Base-by-base conservation (phyloP, 2,329 filamentous ascomycete species). In the Sporothrix dimorphospora region DNA sequence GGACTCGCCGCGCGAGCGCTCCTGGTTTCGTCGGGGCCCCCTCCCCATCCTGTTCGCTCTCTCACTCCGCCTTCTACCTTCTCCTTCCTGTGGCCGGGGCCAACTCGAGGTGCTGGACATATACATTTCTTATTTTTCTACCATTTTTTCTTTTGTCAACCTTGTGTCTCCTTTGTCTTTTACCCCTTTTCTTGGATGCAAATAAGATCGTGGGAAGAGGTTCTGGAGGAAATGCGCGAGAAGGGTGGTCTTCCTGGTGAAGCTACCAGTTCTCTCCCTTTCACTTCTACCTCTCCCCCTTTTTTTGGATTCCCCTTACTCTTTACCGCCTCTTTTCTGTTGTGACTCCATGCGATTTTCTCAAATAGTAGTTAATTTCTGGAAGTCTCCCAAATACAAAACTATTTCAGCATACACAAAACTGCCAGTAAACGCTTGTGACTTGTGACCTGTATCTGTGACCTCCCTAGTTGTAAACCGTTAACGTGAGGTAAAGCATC, bases 51-150 rank as follows among this genome's bases (percentile, higher is more conserved):
- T 38, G n/a, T 38, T n/a, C 38, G 8, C 24, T 38, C n/a, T 53
- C 34, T 38, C 3, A 14, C 40, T 40, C 21, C 4, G n/a, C 24
- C 57, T 9, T 24, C 14, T 14, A 4, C 40, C 38, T n/a, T 55
- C n/a, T 47, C 16, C 19, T 53, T 21, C 51, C 16, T 7, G 45
- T 51, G 45, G 38, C 49, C 40, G 53, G 69, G 67, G 9, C 38
- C 27, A 57, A 21, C 49, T 61, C 65, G 74, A 69, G 74, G 71
- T 75, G 74, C 72, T 73, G 74, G 74, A 67, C 49, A 55, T 47
- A 55, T 63, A 40, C 47, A n/a, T 65, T 34, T 71, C 69, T 69
- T 30, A 38, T n/a, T 27, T 12, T 9, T 40, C 4, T 63, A 61
- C 8, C 45, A 45, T 70, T 38, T 67, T 65, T 70, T 72, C 57